Conservation (phyloP, 345 rosid genomes). For the Rhodamnia rubescens region DNA sequence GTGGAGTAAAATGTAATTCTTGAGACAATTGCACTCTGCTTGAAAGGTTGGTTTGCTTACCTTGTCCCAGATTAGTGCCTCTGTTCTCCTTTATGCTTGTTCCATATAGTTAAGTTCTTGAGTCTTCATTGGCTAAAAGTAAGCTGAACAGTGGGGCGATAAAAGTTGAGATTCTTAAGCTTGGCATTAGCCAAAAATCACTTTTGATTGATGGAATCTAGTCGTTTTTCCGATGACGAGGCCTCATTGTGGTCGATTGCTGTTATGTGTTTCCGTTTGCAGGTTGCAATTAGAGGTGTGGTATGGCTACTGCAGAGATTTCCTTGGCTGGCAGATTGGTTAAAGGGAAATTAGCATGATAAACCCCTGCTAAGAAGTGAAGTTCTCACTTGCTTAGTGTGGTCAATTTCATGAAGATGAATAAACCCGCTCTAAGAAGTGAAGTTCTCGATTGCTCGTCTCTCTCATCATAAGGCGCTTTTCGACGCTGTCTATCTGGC, state of each 20-base stretch:
- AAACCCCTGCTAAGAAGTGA: neutral
- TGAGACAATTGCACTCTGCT: neutral
- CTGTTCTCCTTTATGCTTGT: neutral
- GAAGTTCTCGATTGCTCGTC: neutral
- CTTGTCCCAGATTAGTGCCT: neutral
- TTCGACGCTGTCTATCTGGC: neutral
- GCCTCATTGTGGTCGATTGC: neutral
- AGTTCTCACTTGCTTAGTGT: neutral
- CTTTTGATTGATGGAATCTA: neutral
- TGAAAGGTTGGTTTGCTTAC: neutral
- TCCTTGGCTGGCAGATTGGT: slow-evolving; percentile 50
- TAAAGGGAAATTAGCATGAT: neutral
- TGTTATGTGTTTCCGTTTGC: neutral
- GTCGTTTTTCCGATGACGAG: neutral
- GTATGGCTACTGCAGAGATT: slow-evolving; percentile 70
- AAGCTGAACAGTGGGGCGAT: neutral
- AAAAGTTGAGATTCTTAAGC: neutral
- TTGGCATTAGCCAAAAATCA: neutral
- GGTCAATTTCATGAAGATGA: no score
- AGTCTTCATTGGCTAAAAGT: no score
- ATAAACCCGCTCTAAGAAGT: neutral
- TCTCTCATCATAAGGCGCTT: neutral
- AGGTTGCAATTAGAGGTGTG: slow-evolving; percentile 66
- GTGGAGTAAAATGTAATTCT: neutral
- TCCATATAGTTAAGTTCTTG: no score